Conservation (phyloP, 495 filamentous ascomycete genomes). For the Gamarada debralockiae region DNA sequence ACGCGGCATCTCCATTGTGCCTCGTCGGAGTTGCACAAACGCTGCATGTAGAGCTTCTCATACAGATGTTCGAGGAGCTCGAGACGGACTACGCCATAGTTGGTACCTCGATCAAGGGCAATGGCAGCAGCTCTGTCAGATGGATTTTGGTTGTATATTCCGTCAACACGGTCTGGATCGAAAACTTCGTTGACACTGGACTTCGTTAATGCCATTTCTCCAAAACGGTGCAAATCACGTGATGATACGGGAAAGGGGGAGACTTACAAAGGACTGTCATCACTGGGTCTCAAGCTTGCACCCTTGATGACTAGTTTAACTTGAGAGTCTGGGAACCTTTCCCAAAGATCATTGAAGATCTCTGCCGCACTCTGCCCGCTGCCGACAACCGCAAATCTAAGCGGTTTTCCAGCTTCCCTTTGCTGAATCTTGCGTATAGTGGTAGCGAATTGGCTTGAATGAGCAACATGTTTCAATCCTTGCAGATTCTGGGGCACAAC, state of each 20-base stretch:
- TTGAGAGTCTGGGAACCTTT: slow-evolving; percentile 75
- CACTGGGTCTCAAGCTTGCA: slow-evolving; percentile 79
- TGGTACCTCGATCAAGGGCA: slow-evolving; percentile 67
- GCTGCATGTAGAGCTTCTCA: slow-evolving; percentile 78
- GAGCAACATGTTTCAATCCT: slow-evolving; percentile 55
- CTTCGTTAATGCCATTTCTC: not conserved
- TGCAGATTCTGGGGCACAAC: slow-evolving; percentile 53
- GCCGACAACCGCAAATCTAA: slow-evolving; percentile 71
- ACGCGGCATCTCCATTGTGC: slow-evolving; percentile 78
- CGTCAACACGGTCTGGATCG: slow-evolving; percentile 77
- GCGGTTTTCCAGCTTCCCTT: slow-evolving; percentile 7
- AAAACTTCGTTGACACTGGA: slow-evolving; percentile 92
- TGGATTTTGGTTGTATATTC: slow-evolving; percentile 60
- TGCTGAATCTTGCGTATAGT: slow-evolving; percentile 53
- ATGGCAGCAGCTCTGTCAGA: slow-evolving; percentile 60
- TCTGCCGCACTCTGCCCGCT: slow-evolving; percentile 92
- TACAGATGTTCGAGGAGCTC: slow-evolving; percentile 86
- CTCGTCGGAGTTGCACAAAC: slow-evolving; percentile 64
- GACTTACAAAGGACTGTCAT: slow-evolving; percentile 78
- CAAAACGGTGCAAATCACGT: not conserved
- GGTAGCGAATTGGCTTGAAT: slow-evolving; percentile 85
- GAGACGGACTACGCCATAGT: slow-evolving; percentile 89
- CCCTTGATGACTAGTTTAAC: slow-evolving; percentile 74
- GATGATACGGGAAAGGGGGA: slow-evolving; percentile 48
- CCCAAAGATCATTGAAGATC: slow-evolving; percentile 86